Conservation (phyloP, 306 rosid genomes). For the Carpinus viminea region DNA sequence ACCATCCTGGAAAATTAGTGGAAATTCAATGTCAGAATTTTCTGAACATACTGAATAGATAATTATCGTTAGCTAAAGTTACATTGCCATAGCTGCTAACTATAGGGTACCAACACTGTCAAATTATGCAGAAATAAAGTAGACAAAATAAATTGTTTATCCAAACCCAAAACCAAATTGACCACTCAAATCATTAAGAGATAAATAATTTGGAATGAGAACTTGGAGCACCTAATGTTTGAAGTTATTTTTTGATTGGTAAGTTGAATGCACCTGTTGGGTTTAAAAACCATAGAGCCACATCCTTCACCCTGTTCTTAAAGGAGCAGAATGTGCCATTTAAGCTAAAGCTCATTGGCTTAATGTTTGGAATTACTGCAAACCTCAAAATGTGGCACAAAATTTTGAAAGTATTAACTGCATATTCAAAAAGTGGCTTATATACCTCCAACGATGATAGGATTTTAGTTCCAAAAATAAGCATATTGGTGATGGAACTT, state of each 20-base stretch:
- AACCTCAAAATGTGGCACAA: not conserved
- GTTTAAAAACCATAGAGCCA: not conserved
- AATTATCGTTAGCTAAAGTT: not conserved
- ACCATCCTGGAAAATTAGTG: not conserved
- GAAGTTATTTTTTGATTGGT: not conserved
- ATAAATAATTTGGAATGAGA: not conserved
- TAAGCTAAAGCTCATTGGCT: not conserved
- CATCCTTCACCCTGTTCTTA: not conserved
- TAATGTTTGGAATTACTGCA: not conserved
- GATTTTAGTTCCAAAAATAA: not conserved
- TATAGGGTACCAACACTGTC: not conserved
- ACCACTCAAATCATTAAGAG: not conserved
- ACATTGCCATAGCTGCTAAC: not conserved
- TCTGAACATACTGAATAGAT: not conserved
- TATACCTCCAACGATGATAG: not conserved
- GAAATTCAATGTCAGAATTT: constrained; percentile 11
- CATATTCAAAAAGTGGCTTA: not conserved
- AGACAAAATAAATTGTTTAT: not conserved
- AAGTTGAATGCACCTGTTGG: not conserved
- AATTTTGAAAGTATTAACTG: not conserved
- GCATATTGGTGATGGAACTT: not conserved
- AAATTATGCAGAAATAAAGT: not conserved
- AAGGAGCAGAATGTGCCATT: not conserved
- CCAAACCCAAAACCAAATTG: not conserved
- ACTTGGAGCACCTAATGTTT: not conserved